These are phyloP conservation scores for Massarina eburnea DNA, from an alignment of 2,329 filamentous ascomycete genomes.

Conservation along the genomic window DNA sequence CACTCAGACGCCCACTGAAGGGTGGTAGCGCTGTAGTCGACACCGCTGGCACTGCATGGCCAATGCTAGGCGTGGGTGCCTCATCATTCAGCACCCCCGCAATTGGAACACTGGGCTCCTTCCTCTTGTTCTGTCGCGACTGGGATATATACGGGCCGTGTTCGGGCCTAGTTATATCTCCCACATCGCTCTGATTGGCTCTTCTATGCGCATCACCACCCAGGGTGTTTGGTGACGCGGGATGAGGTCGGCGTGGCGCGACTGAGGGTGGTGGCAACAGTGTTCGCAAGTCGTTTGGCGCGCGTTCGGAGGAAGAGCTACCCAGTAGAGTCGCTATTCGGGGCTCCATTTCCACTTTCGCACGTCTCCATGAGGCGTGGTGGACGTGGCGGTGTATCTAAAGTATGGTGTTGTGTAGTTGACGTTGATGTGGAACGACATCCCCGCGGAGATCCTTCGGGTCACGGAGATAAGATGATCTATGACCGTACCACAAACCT, in stretches of 20 bases:
- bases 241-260: constrained; percentile 11
- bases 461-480: too few species aligned
- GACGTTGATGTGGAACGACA: too few species aligned
- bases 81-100: constrained; percentile 39
- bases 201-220: constrained; percentile 10
- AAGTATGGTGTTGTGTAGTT: neutral
- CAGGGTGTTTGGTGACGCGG: constrained; percentile 16
- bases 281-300: constrained; percentile 15
- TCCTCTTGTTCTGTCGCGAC: constrained; percentile 2
- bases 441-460: too few species aligned
- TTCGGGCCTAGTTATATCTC: too few species aligned
- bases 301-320: constrained; percentile 17
- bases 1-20: constrained; percentile 33
- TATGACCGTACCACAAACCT: too few species aligned
- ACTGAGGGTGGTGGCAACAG: constrained; percentile 8
- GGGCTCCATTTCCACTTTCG: constrained; percentile 23
- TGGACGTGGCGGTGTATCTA: neutral
- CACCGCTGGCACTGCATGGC: constrained; percentile 13
- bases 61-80: constrained; percentile 7
- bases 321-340: constrained; percentile 31
- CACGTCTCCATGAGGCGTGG: constrained; percentile 2
- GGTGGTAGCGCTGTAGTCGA: constrained; percentile 17
- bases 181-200: too few species aligned
- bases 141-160: too few species aligned
- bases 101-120: constrained; percentile 36